Evolutionary conservation across 192 early-diverging fungal genomes (phyloP).

Genomic region (Podila verticillata): DNA sequence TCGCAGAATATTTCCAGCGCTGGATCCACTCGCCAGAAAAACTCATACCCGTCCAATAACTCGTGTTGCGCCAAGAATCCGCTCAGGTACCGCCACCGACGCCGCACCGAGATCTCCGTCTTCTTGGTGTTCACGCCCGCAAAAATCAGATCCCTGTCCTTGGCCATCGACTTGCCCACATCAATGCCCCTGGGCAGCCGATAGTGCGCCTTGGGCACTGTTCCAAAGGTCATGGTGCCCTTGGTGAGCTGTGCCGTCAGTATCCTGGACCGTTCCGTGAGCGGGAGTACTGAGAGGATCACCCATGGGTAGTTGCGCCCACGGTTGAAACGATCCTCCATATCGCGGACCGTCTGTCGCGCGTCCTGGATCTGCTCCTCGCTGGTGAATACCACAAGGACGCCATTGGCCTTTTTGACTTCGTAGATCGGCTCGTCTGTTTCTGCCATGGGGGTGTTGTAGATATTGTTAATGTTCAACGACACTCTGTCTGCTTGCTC

Average conservation of each 20-base stretch:
- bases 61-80: constrained; percentile 62
- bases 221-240: constrained; percentile 56
- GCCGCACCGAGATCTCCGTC: constrained; percentile 9
- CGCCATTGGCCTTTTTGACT: constrained; percentile 31
- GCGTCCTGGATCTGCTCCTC: constrained; percentile 60
- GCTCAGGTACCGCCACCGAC: constrained; percentile 38
- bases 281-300: constrained; percentile 74
- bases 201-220: constrained; percentile 62
- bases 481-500: too few relatives aligned
- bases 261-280: constrained; percentile 63
- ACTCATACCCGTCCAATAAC: constrained; percentile 58
- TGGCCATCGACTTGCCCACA: constrained; percentile 6
- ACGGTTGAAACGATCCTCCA: constrained; percentile 75
- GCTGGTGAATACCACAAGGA: constrained; percentile 65
- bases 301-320: constrained; percentile 76
- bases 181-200: constrained; percentile 60
- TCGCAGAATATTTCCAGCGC: constrained; percentile 67
- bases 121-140: constrained; percentile 13
- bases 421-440: constrained; percentile 5
- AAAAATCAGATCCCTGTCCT: constrained; percentile 17
- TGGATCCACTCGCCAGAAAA: constrained; percentile 74
- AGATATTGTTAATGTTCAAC: too few relatives aligned
- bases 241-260: constrained; percentile 48
- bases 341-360: constrained; percentile 56
- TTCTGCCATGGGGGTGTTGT: too few relatives aligned